Evolutionary conservation across 768 basidiomycete genomes (phyloP).

Genomic region (Agaricus sinodeliciosus): DNA sequence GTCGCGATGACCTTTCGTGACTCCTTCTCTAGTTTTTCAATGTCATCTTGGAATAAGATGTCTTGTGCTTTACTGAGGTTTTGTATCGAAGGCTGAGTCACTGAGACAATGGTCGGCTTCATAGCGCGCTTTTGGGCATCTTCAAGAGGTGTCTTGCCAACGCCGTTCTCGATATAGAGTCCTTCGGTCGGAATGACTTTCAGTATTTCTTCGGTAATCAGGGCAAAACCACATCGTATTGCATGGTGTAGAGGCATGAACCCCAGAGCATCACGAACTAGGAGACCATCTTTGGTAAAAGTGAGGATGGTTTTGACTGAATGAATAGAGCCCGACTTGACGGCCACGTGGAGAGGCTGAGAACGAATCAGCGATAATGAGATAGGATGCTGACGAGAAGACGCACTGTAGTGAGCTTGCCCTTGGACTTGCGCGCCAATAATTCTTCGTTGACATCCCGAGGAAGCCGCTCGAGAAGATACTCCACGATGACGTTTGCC

Average conservation of each 20-base stretch:
- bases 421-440: constrained; percentile 39
- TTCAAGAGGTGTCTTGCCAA: constrained; percentile 38
- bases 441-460: constrained; percentile 37
- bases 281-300: constrained; percentile 27
- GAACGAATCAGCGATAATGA: neutral
- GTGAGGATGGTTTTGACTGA: constrained; percentile 31
- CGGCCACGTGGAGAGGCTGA: constrained; percentile 52
- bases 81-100: neutral
- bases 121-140: constrained; percentile 20
- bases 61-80: neutral
- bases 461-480: constrained; percentile 46
- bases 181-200: constrained; percentile 29
- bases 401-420: constrained; percentile 38
- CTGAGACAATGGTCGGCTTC: constrained; percentile 18
- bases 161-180: constrained; percentile 43
- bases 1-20: constrained; percentile 9
- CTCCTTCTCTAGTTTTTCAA: constrained; percentile 8
- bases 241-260: constrained; percentile 49
- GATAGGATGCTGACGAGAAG: neutral
- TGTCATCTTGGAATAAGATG: neutral
- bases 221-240: constrained; percentile 23
- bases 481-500: constrained; percentile 26
- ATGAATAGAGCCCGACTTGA: constrained; percentile 25
- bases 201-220: constrained; percentile 33
- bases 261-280: constrained; percentile 39